phyloP scores from a whole-genome alignment of 768 basidiomycete genomes.

The Podaxis sp. region DNA sequence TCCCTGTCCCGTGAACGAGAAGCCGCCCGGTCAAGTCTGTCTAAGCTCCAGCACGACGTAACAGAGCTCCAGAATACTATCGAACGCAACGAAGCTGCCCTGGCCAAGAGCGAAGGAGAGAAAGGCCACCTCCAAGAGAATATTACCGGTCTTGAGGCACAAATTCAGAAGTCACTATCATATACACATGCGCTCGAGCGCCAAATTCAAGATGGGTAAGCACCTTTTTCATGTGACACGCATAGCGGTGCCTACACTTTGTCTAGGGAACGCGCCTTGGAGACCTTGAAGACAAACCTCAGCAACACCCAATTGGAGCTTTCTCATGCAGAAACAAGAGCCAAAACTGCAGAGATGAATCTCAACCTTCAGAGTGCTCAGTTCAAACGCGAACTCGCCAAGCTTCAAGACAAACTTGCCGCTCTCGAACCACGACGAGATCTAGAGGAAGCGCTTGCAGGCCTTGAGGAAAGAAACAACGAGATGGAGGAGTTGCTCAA shows the following conservation, averaged over 20 bases:
- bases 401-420: constrained; percentile 57
- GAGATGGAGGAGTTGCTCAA: constrained; percentile 77
- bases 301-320: constrained; percentile 43
- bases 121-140: constrained; percentile 51
- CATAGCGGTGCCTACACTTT: constrained; percentile 3
- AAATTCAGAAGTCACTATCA: constrained; percentile 63
- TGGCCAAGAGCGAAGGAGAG: constrained; percentile 47
- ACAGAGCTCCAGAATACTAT: constrained; percentile 38
- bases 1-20: constrained; percentile 26
- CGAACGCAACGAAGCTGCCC: constrained; percentile 35
- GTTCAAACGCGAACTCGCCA: constrained; percentile 61
- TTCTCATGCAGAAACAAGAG: constrained; percentile 53
- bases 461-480: constrained; percentile 66
- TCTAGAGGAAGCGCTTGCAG: constrained; percentile 52
- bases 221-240: constrained; percentile 10
- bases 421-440: constrained; percentile 53
- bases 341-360: constrained; percentile 64
- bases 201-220: constrained; percentile 63
- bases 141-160: constrained; percentile 60
- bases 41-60: constrained; percentile 37
- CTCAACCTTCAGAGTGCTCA: constrained; percentile 64
- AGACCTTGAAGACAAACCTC: constrained; percentile 38
- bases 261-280: constrained; percentile 43
- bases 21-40: constrained; percentile 32
- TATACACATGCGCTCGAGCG: constrained; percentile 61